Conservation (phyloP, 495 filamentous ascomycete species). For the Hypomontagnella monticulosa region DNA sequence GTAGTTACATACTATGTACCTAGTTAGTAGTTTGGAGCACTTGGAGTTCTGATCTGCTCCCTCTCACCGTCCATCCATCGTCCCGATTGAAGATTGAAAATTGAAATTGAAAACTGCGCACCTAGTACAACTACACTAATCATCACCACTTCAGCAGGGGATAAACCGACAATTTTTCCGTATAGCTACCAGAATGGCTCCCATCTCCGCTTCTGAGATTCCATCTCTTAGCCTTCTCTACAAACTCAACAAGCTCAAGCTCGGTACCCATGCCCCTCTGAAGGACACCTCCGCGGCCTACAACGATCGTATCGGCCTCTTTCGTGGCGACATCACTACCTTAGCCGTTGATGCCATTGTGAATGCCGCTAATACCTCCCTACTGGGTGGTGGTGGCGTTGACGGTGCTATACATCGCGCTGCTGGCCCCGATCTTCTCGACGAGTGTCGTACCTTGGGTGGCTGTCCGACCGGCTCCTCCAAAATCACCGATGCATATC, state of each 20-base stretch:
- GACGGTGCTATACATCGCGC: constrained; percentile 87
- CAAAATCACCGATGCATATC: constrained; percentile 83
- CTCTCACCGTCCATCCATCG: too few species aligned
- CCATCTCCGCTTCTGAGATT: constrained; percentile 58
- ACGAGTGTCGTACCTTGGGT: constrained; percentile 71
- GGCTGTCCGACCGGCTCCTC: constrained; percentile 83
- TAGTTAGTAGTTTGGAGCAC: too few species aligned
- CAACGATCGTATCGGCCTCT: constrained; percentile 77
- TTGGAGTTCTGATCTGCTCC: too few species aligned
- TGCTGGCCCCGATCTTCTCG: constrained; percentile 73
- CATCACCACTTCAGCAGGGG: too few species aligned
- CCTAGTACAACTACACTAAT: too few species aligned
- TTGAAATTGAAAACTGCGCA: too few species aligned
- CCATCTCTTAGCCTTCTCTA: constrained; percentile 74
- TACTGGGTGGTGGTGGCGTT: constrained; percentile 88
- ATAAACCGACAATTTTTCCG: constrained; percentile 17
- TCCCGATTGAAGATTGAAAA: too few species aligned
- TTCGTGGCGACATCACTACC: constrained; percentile 84
- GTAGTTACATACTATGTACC: too few species aligned
- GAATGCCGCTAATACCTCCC: constrained; percentile 85
- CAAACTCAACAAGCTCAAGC: constrained; percentile 52
- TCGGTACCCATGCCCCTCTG: constrained; percentile 29
- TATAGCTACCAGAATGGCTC: constrained; percentile 42
- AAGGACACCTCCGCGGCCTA: constrained; percentile 48
- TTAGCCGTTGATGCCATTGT: constrained; percentile 86